These are phyloP conservation scores for Cutaneotrichosporon arboriforme DNA, from an alignment of 1,284 basidiomycete genomes.

Conservation along the genomic window DNA sequence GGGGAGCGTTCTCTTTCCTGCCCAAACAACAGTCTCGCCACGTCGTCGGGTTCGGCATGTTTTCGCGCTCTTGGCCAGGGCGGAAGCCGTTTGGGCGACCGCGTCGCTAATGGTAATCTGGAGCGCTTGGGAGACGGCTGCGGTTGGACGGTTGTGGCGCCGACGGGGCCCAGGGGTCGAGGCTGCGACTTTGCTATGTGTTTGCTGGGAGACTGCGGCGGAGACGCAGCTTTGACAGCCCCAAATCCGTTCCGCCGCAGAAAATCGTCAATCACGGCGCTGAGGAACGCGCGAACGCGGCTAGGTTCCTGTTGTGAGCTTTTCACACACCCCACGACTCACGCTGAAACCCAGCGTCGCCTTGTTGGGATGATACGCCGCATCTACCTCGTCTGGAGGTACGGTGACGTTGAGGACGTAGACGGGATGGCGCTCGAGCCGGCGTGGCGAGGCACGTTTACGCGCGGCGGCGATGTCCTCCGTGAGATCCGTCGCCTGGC, in stretches of 20 bases:
- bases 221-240: background rate
- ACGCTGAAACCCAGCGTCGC: constrained; percentile 63
- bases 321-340: constrained; percentile 19
- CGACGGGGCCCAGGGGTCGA: too few species aligned
- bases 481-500: constrained; percentile 42
- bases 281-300: constrained; percentile 56
- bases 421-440: constrained; percentile 63
- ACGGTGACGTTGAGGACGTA: constrained; percentile 72
- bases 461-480: constrained; percentile 3
- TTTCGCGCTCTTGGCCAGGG: too few species aligned
- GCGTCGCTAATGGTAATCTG: too few species aligned
- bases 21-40: too few species aligned
- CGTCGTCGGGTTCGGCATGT: too few species aligned
- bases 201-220: too few species aligned
- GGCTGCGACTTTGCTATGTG: too few species aligned
- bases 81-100: too few species aligned
- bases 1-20: too few species aligned
- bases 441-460: constrained; percentile 64
- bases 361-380: constrained; percentile 71
- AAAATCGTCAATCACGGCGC: constrained; percentile 59
- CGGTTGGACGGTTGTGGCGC: too few species aligned
- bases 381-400: constrained; percentile 63
- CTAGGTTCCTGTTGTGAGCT: constrained; percentile 53
- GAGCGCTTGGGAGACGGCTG: too few species aligned
- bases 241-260: constrained; percentile 61